Evolutionary conservation across 2,329 filamentous ascomycete genomes (phyloP).

Genomic region (Beauveria rudraprayagi): DNA sequence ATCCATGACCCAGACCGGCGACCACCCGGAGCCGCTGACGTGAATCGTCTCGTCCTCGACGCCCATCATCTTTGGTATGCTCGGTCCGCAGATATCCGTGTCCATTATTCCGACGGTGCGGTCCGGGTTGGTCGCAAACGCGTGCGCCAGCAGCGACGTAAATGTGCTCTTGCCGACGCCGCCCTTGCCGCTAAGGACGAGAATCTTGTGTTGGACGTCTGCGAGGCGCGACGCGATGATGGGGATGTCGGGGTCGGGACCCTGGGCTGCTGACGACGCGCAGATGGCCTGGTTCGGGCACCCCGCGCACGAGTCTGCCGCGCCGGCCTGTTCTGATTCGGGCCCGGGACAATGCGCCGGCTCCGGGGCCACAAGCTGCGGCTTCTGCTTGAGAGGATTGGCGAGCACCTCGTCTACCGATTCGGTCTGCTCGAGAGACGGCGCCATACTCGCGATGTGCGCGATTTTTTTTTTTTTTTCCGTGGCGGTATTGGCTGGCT

Average conservation of each 20-base stretch:
- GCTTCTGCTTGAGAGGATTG: constrained; percentile 68
- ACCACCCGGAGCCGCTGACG: constrained; percentile 81
- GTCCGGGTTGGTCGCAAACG: constrained; percentile 73
- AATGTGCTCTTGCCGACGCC: constrained; percentile 97
- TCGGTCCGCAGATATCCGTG: constrained; percentile 93
- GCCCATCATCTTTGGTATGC: constrained; percentile 98
- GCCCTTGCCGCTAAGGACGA: constrained; percentile 89
- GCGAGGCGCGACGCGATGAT: constrained; percentile 77
- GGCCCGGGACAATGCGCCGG: constrained; percentile 95
- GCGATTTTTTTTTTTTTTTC: neutral
- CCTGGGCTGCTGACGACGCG: constrained; percentile 77
- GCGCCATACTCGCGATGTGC: constrained; percentile 53
- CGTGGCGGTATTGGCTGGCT: neutral
- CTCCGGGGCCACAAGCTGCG: constrained; percentile 85
- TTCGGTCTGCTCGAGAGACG: constrained; percentile 66
- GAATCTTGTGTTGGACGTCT: constrained; percentile 80
- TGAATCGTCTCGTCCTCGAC: constrained; percentile 92
- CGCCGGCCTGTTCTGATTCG: constrained; percentile 62
- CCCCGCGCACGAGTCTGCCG: constrained; percentile 78
- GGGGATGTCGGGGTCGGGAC: constrained; percentile 88
- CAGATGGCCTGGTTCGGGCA: constrained; percentile 96
- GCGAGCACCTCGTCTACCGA: constrained; percentile 61
- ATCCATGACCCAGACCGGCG: constrained; percentile 89
- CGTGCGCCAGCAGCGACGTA: constrained; percentile 78
- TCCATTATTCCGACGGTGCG: constrained; percentile 91